Conservation (phyloP, 2,329 filamentous ascomycete species). For the Penicillium sp. region DNA sequence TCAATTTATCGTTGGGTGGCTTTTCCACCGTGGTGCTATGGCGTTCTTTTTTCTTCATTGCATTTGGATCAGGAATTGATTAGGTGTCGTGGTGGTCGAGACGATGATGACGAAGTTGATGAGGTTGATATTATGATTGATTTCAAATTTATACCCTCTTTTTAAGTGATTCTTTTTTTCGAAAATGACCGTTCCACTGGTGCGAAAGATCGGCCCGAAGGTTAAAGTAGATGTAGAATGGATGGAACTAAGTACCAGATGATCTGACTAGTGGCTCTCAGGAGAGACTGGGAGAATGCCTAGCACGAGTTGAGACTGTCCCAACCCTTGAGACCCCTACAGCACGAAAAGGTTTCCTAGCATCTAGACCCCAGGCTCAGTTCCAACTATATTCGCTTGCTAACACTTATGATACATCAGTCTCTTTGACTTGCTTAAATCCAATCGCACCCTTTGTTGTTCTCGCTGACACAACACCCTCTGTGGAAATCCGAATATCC, state of each 20-base stretch:
- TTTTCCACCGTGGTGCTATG: conserved; percentile 11
- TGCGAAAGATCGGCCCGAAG: neutral
- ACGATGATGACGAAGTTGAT: conserved; percentile 1
- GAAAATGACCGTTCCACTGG: neutral
- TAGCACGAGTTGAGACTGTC: too few species aligned
- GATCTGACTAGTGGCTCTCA: too few species aligned
- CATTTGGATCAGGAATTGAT: neutral
- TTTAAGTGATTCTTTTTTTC: neutral
- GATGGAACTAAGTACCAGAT: neutral
- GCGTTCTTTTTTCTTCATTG: conserved; percentile 7
- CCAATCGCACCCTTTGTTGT: too few species aligned
- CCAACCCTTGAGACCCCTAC: too few species aligned
- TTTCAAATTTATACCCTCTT: conserved; percentile 21
- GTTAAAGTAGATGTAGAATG: neutral
- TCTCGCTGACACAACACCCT: too few species aligned
- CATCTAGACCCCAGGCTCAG: too few species aligned
- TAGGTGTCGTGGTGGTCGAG: neutral
- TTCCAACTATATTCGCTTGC: too few species aligned
- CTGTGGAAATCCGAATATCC: too few species aligned
- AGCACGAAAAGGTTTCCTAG: too few species aligned
- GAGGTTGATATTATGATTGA: neutral
- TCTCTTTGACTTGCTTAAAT: too few species aligned
- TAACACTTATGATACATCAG: too few species aligned
- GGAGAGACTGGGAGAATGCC: too few species aligned
- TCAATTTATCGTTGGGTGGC: neutral